Evolutionary conservation across 2,329 filamentous ascomycete genomes (phyloP).

Genomic region (Dothideomycetes sp.): DNA sequence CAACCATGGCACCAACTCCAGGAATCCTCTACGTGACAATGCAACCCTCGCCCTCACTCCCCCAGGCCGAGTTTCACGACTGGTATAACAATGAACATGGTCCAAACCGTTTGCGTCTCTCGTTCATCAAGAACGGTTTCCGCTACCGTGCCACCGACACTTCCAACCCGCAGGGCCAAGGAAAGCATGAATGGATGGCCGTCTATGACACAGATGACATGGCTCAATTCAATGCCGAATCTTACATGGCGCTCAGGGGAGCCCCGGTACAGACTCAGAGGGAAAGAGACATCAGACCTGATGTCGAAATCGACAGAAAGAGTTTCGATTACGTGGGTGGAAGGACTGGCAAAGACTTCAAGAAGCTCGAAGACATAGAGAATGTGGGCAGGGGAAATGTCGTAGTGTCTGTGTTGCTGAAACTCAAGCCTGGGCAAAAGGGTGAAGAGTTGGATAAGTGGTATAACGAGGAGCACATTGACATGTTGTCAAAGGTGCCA

Average conservation of each 20-base stretch:
- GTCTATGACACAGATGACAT: constrained; percentile 75
- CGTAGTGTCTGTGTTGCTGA: constrained; percentile 53
- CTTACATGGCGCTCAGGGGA: constrained; percentile 58
- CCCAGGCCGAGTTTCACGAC: constrained; percentile 67
- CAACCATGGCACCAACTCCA: constrained; percentile 26
- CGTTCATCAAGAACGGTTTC: constrained; percentile 67
- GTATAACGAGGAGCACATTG: constrained; percentile 66
- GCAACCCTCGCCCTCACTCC: constrained; percentile 61
- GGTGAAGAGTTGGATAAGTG: constrained; percentile 54
- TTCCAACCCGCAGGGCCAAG: constrained; percentile 25
- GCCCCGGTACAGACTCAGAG: constrained; percentile 47
- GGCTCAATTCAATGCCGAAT: constrained; percentile 57
- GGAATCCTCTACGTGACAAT: constrained; percentile 82
- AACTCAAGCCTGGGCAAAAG: constrained; percentile 45
- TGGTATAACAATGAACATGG: constrained; percentile 95
- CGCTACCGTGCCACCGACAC: constrained; percentile 64
- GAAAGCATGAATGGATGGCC: constrained; percentile 63
- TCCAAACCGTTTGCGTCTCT: constrained; percentile 65
- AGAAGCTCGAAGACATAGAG: constrained; percentile 50
- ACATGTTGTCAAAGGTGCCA: constrained; percentile 61
- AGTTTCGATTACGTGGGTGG: constrained; percentile 59
- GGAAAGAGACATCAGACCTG: constrained; percentile 39
- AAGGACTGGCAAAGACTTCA: constrained; percentile 47
- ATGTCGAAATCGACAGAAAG: constrained; percentile 57
- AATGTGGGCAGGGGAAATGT: constrained; percentile 52